Percentiles rank a stretch among this genome's conserved stretches.
phyloP scores from a whole-genome alignment of 2,329 filamentous ascomycete species.

The Fusarium temperatum region DNA sequence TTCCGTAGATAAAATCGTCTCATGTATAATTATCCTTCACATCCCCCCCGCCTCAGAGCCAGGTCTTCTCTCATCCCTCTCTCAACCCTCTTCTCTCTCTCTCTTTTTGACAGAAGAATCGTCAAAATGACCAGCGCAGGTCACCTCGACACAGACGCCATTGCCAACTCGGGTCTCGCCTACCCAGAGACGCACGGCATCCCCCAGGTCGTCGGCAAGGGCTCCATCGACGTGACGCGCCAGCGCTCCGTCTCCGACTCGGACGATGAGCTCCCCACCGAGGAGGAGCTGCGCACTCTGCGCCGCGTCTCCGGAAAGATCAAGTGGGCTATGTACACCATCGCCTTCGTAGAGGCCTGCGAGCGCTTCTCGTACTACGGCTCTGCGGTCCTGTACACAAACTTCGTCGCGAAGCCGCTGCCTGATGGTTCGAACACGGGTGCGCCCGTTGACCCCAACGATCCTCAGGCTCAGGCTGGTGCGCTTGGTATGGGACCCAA shows the following conservation, averaged over 20 bases:
- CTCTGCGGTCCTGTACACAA: conserved; percentile 73
- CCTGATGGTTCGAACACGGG: conserved; percentile 65
- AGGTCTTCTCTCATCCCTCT: background rate
- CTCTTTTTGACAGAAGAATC: background rate
- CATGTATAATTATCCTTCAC: conserved; percentile 18
- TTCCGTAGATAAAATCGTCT: background rate
- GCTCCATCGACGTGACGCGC: conserved; percentile 44
- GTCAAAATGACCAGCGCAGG: conserved; percentile 47
- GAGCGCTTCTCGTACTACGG: conserved; percentile 84
- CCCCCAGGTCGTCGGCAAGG: conserved; percentile 39
- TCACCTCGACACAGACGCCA: conserved; percentile 50
- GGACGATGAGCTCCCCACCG: conserved; percentile 57
- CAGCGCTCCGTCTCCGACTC: conserved; percentile 44
- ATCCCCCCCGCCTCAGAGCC: conserved; percentile 8
- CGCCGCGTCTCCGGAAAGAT: conserved; percentile 71
- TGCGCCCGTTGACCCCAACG: conserved; percentile 48
- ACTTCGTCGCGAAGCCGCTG: conserved; percentile 68
- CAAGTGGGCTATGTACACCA: conserved; percentile 72
- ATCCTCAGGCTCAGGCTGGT: conserved; percentile 49
- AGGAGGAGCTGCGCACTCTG: conserved; percentile 69
- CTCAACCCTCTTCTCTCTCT: background rate
- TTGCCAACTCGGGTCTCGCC: conserved; percentile 46
- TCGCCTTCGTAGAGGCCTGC: conserved; percentile 78
- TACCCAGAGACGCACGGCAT: conserved; percentile 46
- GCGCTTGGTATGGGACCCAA: conserved; percentile 68